Conservation (phyloP, 2,329 filamentous ascomycete species). For the Pseudocercospora pini-densiflorae region DNA sequence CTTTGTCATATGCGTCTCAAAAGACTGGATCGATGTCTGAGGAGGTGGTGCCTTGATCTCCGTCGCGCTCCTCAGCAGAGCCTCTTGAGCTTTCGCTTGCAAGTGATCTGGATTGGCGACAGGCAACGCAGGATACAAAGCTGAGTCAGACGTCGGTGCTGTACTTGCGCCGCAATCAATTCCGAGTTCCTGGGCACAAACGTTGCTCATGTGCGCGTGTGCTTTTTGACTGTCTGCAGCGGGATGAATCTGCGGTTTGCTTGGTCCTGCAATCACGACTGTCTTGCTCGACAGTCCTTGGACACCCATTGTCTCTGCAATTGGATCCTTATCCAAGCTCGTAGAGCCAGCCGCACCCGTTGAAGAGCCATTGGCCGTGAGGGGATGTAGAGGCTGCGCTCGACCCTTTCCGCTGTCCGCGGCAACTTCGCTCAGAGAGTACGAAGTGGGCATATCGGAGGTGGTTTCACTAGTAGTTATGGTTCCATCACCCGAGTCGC, state of each 20-base stretch:
- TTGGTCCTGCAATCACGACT: not conserved
- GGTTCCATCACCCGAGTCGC: constrained; percentile 7
- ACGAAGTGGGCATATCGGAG: constrained; percentile 42
- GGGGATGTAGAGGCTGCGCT: constrained; percentile 20
- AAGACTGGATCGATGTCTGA: constrained; percentile 24
- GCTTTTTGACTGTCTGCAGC: not conserved
- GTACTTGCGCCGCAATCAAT: not conserved
- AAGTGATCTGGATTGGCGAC: not conserved
- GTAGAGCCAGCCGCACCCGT: not conserved
- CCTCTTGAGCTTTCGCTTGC: not conserved
- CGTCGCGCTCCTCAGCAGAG: constrained; percentile 9
- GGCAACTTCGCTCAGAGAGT: constrained; percentile 38
- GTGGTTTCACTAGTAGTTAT: constrained; percentile 25
- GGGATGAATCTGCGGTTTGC: not conserved
- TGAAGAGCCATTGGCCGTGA: not conserved
- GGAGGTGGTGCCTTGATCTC: constrained; percentile 34
- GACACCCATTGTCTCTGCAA: not conserved
- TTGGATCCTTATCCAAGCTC: not conserved
- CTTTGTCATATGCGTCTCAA: constrained; percentile 38
- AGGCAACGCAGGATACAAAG: not conserved
- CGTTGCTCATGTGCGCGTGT: not conserved
- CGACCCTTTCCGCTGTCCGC: constrained; percentile 27
- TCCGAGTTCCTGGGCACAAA: not conserved
- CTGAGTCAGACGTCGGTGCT: not conserved
- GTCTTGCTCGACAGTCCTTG: not conserved